Evolutionary conservation across 345 rosid genomes (phyloP).

Genomic region (Stellera chamaejasme): DNA sequence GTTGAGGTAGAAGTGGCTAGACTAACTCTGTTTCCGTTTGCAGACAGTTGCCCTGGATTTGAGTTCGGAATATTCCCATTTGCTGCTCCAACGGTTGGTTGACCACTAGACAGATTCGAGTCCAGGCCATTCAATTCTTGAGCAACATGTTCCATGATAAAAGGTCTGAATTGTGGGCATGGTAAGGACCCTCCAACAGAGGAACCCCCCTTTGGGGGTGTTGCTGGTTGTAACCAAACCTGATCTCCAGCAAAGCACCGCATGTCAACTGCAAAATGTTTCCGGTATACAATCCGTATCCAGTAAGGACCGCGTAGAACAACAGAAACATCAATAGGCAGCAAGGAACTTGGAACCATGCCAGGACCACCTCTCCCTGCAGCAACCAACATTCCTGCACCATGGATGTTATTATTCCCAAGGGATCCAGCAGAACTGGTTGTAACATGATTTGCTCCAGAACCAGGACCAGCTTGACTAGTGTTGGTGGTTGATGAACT

Average conservation of each 20-base stretch:
- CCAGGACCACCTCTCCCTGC: slow-evolving; percentile 93
- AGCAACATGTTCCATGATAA: slow-evolving; percentile 99
- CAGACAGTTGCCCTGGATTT: slow-evolving; percentile 41
- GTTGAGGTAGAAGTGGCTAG: slow-evolving; percentile 49
- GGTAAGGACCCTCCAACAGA: slow-evolving; percentile 95
- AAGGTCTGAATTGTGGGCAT: slow-evolving; percentile 98
- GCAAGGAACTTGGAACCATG: slow-evolving; percentile 92
- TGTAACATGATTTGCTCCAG: slow-evolving; percentile 36
- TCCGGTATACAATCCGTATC: slow-evolving; percentile 93
- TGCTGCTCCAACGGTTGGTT: slow-evolving; percentile 49
- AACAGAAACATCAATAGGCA: slow-evolving; percentile 98
- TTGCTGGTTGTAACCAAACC: slow-evolving; percentile 99
- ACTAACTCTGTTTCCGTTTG: slow-evolving; percentile 66
- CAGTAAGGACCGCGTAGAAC: slow-evolving; percentile 98
- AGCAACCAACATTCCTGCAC: slow-evolving; percentile 74
- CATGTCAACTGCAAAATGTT: slow-evolving; percentile 96
- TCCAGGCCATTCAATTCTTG: slow-evolving; percentile 93
- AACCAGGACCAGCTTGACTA: slow-evolving; percentile 39
- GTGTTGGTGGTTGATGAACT: slow-evolving; percentile 33
- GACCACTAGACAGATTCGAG: slow-evolving; percentile 60
- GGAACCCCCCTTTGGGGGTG: slow-evolving; percentile 92
- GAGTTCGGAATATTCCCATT: slow-evolving; percentile 34
- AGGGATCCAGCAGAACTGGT: slow-evolving; percentile 45
- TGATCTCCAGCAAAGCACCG: slow-evolving; percentile 99
- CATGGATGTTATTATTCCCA: slow-evolving; percentile 54